These are phyloP conservation scores for Calonectria multiphialidica DNA, from an alignment of 2,329 filamentous ascomycete species.

Conservation along the genomic window DNA sequence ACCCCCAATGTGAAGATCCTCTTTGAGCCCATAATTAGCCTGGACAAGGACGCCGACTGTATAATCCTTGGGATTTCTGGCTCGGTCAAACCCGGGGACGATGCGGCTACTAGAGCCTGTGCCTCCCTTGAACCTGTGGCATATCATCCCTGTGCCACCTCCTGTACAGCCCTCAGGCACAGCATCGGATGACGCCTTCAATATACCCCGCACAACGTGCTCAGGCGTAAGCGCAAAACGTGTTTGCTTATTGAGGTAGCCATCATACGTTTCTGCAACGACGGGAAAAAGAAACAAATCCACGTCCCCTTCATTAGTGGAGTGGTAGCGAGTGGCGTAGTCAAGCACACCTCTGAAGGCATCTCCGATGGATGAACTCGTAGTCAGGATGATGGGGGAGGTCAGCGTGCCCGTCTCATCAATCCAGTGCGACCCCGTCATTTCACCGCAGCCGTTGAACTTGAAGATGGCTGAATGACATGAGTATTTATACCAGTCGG, in stretches of 20 bases:
- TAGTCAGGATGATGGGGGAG: conserved; percentile 68
- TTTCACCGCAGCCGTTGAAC: conserved; percentile 74
- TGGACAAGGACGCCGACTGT: conserved; percentile 74
- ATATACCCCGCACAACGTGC: conserved; percentile 67
- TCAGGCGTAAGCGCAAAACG: conserved; percentile 55
- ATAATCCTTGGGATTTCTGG: conserved; percentile 56
- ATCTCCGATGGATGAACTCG: conserved; percentile 67
- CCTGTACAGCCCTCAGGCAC: conserved; percentile 74
- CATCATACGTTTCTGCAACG: conserved; percentile 74
- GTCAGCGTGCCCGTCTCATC: conserved; percentile 71
- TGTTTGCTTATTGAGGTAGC: conserved; percentile 68
- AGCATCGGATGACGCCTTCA: conserved; percentile 59
- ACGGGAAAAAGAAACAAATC: conserved; percentile 69
- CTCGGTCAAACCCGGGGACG: conserved; percentile 57
- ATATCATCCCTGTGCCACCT: conserved; percentile 78
- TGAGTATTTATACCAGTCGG: conserved; percentile 57
- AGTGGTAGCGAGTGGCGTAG: conserved; percentile 61
- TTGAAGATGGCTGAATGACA: conserved; percentile 64
- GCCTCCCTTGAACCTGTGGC: conserved; percentile 75
- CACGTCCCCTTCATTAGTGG: conserved; percentile 56
- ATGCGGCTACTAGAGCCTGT: conserved; percentile 73
- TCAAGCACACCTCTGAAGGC: conserved; percentile 70
- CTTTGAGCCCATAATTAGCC: conserved; percentile 72
- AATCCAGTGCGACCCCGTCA: conserved; percentile 73
- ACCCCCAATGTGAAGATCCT: conserved; percentile 69